Evolutionary conservation across 306 rosid species (phyloP), one percentile per base, ranked within the genome.

Genomic region (Oxytropis ochrocephala): DNA sequence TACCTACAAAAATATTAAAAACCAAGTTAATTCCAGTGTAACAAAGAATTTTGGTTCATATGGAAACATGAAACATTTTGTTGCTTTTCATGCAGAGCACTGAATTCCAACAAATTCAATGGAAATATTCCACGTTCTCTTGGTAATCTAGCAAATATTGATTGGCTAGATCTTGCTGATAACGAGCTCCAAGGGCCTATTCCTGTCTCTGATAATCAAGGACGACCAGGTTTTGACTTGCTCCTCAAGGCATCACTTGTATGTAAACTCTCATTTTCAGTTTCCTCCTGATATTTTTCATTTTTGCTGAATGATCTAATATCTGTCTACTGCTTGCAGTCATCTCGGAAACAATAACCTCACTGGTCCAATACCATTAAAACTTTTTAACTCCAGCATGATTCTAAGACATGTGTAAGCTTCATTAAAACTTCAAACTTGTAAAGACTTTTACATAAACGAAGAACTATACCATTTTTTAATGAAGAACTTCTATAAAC

Each of bases 261-360:
- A 83, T 75, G 86, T 67, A 39, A 53, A 32, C 13, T 52, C 73
- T 53, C 64, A 39, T 42, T 14, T 5, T 60, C 78, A 48, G 5
- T 36, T 69, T 65, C 57, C 67, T 11, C 24, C 41, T 73, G 61
- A 73, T 36, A 68, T 48, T 19, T 50, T 66, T 58, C 56, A 50
- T 57, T 38, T 60, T 74, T 55, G 24, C 12, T 33, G 53, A 78
- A 59, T 64, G 5, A 70, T 68, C 80, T 56, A 56, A 67, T 70
- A 66, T 48, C 12, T 61, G 57, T 72, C 36, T 64, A 29, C 42
- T 67, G 27, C 64, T 33, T 73, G 48, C 85, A 90, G 94, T 81
- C 96, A 90, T 78, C 16, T 90, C 43, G 89, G n/a, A 71, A 85
- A 55, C 75, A 90, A 71, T 61, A 66, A 57, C 53, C 79, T 82